These are phyloP conservation scores for Auricularia sp. DNA, from an alignment of 768 basidiomycete genomes.

Conservation along the genomic window DNA sequence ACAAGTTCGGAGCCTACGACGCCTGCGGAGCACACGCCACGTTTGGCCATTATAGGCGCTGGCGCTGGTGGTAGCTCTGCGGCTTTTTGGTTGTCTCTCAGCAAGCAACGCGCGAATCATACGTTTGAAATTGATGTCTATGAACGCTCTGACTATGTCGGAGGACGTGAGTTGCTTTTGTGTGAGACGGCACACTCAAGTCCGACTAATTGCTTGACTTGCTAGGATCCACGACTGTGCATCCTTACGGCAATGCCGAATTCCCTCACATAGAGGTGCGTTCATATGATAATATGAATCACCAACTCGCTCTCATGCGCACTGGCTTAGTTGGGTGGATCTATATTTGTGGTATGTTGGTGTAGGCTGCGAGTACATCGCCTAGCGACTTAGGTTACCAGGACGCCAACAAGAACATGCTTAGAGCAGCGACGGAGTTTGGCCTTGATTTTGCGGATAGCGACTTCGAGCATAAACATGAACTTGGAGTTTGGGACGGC, in stretches of 20 bases:
- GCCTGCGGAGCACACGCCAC: background rate
- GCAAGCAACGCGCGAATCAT: conserved; percentile 42
- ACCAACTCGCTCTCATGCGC: too few species aligned
- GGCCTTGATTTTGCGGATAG: conserved; percentile 49
- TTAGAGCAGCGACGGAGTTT: conserved; percentile 73
- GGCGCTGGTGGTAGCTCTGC: conserved; percentile 82
- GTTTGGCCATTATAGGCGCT: conserved; percentile 80
- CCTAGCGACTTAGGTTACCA: too few species aligned
- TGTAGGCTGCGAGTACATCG: background rate
- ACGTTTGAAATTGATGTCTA: conserved; percentile 70
- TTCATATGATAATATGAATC: too few species aligned
- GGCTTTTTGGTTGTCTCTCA: conserved; percentile 75
- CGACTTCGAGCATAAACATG: conserved; percentile 35
- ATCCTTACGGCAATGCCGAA: conserved; percentile 53
- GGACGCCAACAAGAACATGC: conserved; percentile 55
- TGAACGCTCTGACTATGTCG: conserved; percentile 65
- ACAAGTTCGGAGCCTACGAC: background rate
- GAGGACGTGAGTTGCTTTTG: conserved; percentile 59
- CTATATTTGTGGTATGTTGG: conserved; percentile 56
- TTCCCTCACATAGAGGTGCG: conserved; percentile 50
- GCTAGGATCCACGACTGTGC: conserved; percentile 66
- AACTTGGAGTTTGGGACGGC: conserved; percentile 78
- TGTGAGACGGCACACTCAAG: background rate
- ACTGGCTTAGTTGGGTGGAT: conserved; percentile 50
- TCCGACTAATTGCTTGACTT: background rate